Base-by-base conservation (phyloP, 2,329 filamentous ascomycete genomes). In the Atkinsonella hypoxylon region DNA sequence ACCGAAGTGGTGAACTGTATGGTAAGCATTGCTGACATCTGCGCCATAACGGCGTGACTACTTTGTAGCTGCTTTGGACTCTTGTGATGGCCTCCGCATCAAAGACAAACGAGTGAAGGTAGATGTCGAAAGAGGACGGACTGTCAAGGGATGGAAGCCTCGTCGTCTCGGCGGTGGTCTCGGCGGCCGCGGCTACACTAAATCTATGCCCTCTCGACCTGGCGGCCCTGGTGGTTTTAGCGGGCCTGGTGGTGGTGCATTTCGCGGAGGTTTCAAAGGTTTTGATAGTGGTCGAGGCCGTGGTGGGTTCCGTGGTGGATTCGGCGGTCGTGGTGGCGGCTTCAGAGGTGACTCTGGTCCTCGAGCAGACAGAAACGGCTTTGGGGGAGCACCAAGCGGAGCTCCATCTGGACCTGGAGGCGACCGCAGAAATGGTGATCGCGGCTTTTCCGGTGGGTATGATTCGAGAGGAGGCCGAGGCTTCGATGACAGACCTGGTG, bases 121-220 rank as follows among this genome's bases (percentile, higher is more conserved):
- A 62, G 93, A 98, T 65, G 91, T 97, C 54, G 93, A 98, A 71
- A 84, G 93, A 63, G 93, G 93, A 58, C 85, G 93, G 59, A 97
- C 93, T 32, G 89, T 96, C 40, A 87, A 87, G 63, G 89, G 86
- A 46, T 98, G 93, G 93, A 86, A 87, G 63, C 93, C 93, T 54
- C 84, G 87, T 58, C 85, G 93, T 56, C 85, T 95, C 48, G 93
- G 91, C 52, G 93, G 93, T 57, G 93, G 93, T 45, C 79, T 96
- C 2, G 93, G 93, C 55, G 91, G 91, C 44, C 83, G 93, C 61
- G 87, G 88, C 56, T 97, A 97, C 69, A 97, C 91, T 51, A 94
- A 91, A 68, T 81, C 83, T 15, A 75, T 82, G 56, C 79, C 85
- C 47, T 75, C 85, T 36, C 81, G 88, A 49, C 88, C 88, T 56